A percentile compares a stretch with the other conserved stretches of the same genome.
Evolutionary conservation across 2,329 filamentous ascomycete genomes (phyloP).

Genomic region (Botrytis fabae): DNA sequence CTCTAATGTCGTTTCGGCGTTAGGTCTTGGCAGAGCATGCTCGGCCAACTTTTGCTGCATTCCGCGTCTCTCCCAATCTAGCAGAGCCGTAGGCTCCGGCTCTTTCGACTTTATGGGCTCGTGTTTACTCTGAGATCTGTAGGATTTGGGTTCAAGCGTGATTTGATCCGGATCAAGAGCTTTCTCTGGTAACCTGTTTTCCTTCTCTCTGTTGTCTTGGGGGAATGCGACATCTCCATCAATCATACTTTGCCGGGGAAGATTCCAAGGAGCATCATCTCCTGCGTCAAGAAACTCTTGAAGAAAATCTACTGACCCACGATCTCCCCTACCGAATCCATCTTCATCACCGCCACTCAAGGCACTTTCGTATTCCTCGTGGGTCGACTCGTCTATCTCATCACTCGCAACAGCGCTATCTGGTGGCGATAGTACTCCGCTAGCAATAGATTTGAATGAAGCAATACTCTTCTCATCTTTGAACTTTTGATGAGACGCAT

Average conservation of each 20-base stretch:
- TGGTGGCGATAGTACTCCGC: conserved; percentile 11
- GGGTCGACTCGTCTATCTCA: conserved; percentile 10
- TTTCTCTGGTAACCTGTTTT: background rate
- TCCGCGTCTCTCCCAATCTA: conserved; percentile 21
- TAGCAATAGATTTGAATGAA: conserved; percentile 18
- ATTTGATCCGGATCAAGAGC: conserved; percentile 18
- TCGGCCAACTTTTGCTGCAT: conserved; percentile 21
- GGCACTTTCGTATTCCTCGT: conserved; percentile 22
- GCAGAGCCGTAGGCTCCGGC: conserved; percentile 6
- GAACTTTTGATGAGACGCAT: conserved; percentile 2
- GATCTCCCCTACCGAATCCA: conserved; percentile 20
- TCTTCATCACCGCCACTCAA: conserved; percentile 21
- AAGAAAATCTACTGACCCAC: conserved; percentile 11
- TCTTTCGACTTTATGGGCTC: conserved; percentile 17
- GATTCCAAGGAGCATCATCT: conserved; percentile 21
- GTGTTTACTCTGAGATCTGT: conserved; percentile 13
- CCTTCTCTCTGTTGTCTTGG: background rate
- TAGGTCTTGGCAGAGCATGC: conserved; percentile 12
- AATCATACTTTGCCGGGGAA: conserved; percentile 20
- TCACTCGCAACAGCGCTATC: conserved; percentile 16
- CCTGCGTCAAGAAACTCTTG: conserved; percentile 21
- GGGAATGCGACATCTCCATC: background rate
- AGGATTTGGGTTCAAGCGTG: conserved; percentile 20
- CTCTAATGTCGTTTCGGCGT: conserved; percentile 9
- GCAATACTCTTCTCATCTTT: conserved; percentile 18